phyloP scores from a whole-genome alignment of 164 flowering plant genomes.

The Magnolia officinalis region DNA sequence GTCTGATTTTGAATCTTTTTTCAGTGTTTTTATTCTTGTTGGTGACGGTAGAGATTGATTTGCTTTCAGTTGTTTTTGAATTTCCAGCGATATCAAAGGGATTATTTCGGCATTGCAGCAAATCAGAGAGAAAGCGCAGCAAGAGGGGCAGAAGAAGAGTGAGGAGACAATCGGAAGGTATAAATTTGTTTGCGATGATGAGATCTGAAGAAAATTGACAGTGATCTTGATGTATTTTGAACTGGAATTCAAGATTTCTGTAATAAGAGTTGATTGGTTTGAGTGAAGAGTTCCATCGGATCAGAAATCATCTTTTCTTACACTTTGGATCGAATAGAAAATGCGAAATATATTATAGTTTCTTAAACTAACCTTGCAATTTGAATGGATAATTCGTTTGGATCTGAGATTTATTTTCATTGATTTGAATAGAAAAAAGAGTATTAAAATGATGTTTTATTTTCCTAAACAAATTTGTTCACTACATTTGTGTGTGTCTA shows the following conservation, averaged over 20 bases:
- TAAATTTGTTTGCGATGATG: constrained; percentile 17
- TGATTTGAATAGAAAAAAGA: too few species aligned
- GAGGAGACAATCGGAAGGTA: constrained; percentile 86
- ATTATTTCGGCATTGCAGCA: constrained; percentile 73
- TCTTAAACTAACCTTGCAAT: not conserved
- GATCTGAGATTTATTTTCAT: not conserved
- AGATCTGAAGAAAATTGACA: not conserved
- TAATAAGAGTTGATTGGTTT: not conserved
- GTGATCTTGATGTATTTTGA: not conserved
- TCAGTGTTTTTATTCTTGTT: not conserved
- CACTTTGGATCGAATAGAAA: not conserved
- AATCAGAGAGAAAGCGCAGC: constrained; percentile 74
- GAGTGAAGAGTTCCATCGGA: not conserved
- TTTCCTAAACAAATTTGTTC: too few species aligned
- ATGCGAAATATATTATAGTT: not conserved
- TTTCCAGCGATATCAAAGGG: constrained; percentile 77
- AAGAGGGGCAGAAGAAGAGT: constrained; percentile 84
- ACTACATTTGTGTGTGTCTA: too few species aligned
- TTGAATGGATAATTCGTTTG: not conserved
- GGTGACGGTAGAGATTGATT: not conserved
- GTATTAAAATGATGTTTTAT: too few species aligned
- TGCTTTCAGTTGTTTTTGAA: constrained; percentile 6
- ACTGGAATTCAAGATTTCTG: not conserved
- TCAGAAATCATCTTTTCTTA: not conserved
- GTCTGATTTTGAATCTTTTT: constrained; percentile 21